These are phyloP conservation scores for Cystobasidium ongulense DNA, from an alignment of 768 basidiomycete species.

Conservation along the genomic window DNA sequence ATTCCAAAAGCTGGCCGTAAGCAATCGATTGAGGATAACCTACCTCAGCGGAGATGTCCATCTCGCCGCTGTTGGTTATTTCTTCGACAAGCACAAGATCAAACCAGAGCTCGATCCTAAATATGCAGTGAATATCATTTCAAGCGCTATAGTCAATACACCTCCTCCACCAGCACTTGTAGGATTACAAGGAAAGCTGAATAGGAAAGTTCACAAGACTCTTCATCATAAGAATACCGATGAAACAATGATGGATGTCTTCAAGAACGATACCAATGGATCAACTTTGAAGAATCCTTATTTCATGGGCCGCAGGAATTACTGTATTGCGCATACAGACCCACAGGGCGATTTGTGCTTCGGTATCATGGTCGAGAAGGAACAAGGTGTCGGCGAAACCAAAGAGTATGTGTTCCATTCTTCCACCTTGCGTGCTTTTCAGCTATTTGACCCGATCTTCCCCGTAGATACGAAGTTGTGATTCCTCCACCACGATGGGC, in stretches of 20 bases:
- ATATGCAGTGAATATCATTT: constrained; percentile 82
- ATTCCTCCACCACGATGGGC: constrained; percentile 30
- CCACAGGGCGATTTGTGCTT: constrained; percentile 61
- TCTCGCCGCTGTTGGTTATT: constrained; percentile 17
- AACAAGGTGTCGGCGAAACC: constrained; percentile 72
- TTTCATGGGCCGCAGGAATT: constrained; percentile 58
- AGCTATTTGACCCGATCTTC: background rate
- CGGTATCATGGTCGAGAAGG: constrained; percentile 75
- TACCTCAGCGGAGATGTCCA: constrained; percentile 73
- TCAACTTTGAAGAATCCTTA: constrained; percentile 63
- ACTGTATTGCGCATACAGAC: constrained; percentile 52
- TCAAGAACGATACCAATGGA: constrained; percentile 68
- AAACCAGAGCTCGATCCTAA: constrained; percentile 60
- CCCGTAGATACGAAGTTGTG: constrained; percentile 16
- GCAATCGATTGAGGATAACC: constrained; percentile 62
- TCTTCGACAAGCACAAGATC: constrained; percentile 47
- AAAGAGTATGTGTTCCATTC: constrained; percentile 53
- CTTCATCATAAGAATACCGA: constrained; percentile 51
- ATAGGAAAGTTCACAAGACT: constrained; percentile 68
- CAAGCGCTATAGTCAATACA: constrained; percentile 93
- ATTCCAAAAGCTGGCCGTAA: constrained; percentile 63
- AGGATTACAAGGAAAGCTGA: constrained; percentile 67
- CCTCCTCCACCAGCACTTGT: constrained; percentile 60
- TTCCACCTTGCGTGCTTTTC: no score
- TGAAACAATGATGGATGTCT: constrained; percentile 43